Conservation (phyloP, 176 grass and related monocot genomes). For the Zea luxurians region DNA sequence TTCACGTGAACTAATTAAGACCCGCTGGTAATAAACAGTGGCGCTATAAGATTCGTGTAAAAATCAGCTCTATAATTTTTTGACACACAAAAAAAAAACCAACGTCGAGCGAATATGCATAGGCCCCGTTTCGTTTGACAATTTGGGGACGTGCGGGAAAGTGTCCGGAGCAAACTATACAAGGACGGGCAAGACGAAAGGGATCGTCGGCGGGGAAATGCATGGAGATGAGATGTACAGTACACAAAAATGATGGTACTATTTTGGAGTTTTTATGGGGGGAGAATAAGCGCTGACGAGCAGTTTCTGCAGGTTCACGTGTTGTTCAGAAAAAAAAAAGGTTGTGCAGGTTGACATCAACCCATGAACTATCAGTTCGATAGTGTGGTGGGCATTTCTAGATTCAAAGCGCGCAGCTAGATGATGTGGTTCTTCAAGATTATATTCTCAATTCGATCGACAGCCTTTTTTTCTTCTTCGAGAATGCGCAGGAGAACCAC, state of each 20-base stretch:
- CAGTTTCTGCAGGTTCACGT: constrained; percentile 13
- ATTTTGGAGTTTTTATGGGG: background rate
- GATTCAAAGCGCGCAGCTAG: constrained; percentile 29
- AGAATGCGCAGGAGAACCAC: background rate
- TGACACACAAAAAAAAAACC: background rate
- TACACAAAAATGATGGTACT: background rate
- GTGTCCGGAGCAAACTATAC: no score
- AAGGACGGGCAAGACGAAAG: background rate
- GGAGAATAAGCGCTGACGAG: background rate
- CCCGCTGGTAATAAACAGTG: background rate
- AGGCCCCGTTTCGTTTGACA: constrained; percentile 37
- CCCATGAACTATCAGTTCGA: constrained; percentile 8
- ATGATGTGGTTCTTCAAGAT: background rate
- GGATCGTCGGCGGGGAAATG: background rate
- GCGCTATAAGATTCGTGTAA: background rate
- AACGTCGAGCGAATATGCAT: background rate
- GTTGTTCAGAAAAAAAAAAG: background rate
- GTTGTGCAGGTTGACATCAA: background rate
- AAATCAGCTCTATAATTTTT: no score
- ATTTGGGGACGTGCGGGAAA: background rate
- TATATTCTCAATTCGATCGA: background rate
- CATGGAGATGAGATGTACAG: constrained; percentile 1
- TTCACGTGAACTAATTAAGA: background rate
- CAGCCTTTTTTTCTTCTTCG: background rate
- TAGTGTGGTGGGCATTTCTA: constrained; percentile 23